Percentiles rank a stretch among this genome's conserved stretches.
These are phyloP conservation scores for Linderniella brevidens DNA, from an alignment of 257 asterid species.

Conservation along the genomic window DNA sequence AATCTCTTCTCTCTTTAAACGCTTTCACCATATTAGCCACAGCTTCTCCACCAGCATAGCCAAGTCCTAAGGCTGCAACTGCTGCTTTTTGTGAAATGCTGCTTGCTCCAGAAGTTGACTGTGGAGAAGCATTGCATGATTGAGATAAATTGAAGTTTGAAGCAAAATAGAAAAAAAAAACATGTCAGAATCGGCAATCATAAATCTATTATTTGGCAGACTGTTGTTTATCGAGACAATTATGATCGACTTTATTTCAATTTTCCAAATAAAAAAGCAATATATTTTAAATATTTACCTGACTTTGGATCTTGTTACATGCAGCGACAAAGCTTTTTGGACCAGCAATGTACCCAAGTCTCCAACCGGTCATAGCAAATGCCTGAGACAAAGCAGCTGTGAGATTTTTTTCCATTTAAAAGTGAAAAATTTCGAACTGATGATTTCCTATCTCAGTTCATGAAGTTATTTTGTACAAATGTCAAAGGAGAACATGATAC, in stretches of 20 bases:
- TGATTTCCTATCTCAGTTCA: neutral
- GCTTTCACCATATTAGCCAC: slow-evolving; percentile 74
- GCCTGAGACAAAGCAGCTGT: slow-evolving; percentile 33
- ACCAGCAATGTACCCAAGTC: slow-evolving; percentile 94
- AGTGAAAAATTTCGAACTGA: neutral
- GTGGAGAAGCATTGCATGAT: slow-evolving; percentile 6
- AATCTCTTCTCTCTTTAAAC: slow-evolving; percentile 79
- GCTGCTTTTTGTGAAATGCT: slow-evolving; percentile 90
- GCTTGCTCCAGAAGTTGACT: slow-evolving; percentile 96
- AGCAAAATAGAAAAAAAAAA: no score
- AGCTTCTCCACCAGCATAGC: slow-evolving; percentile 93
- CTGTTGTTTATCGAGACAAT: neutral
- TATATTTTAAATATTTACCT: no score
- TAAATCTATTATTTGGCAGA: neutral
- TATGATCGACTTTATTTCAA: neutral
- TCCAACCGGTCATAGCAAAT: slow-evolving; percentile 97
- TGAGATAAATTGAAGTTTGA: no score
- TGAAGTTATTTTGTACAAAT: neutral
- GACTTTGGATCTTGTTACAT: slow-evolving; percentile 90
- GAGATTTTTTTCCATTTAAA: slow-evolving; percentile 3
- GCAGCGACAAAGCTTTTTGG: slow-evolving; percentile 89
- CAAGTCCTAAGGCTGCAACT: slow-evolving; percentile 85
- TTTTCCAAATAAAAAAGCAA: slow-evolving; percentile 13
- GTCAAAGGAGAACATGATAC: slow-evolving; percentile 17
- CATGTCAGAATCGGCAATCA: no score